Evolutionary conservation across 2,329 filamentous ascomycete species (phyloP).

Genomic region (Fusarium sp.): DNA sequence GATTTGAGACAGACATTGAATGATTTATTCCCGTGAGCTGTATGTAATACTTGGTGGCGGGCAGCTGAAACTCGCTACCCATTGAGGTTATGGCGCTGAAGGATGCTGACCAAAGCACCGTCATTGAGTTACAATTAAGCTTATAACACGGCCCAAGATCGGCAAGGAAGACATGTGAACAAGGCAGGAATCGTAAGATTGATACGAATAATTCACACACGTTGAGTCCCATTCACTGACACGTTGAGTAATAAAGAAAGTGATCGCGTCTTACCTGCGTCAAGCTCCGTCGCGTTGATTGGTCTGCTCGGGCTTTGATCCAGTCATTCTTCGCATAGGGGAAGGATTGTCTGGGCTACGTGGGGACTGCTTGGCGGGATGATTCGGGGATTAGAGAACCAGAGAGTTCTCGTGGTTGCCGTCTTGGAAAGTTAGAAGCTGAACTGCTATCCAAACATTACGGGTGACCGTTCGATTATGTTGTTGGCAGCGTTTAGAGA

Average conservation of each 20-base stretch:
- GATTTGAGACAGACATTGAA: not conserved
- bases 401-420: too few relatives aligned
- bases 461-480: too few relatives aligned
- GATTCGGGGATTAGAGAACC: accelerated
- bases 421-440: accelerated
- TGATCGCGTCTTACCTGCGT: conserved; percentile 13
- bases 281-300: not conserved
- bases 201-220: not conserved
- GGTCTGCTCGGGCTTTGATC: not conserved
- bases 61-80: not conserved
- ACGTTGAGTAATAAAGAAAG: not conserved
- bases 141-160: not conserved
- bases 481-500: accelerated
- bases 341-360: not conserved
- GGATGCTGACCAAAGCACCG: not conserved
- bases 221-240: not conserved
- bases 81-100: too few relatives aligned
- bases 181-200: not conserved
- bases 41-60: not conserved
- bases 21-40: not conserved
- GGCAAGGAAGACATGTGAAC: not conserved
- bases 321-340: not conserved
- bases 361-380: not conserved
- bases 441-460: too few relatives aligned
- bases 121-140: not conserved